These are phyloP conservation scores for Paracamarosporium sp. DNA, from an alignment of 2,329 filamentous ascomycete genomes.

Conservation along the genomic window DNA sequence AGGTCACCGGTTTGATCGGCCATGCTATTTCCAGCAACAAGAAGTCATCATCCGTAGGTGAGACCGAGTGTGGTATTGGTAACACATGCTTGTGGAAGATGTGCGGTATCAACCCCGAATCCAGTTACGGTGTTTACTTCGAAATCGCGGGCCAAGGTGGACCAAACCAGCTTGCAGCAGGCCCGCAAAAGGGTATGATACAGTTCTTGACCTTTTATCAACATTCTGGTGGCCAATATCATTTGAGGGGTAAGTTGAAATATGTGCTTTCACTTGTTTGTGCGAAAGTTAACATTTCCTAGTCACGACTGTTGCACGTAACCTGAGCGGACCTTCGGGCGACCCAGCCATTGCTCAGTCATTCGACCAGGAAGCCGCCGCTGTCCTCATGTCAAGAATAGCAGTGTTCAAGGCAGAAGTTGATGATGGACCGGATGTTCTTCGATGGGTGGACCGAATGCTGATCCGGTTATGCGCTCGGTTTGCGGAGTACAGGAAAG, in stretches of 20 bases:
- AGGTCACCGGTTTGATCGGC: constrained; percentile 95
- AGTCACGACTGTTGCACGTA: constrained; percentile 91
- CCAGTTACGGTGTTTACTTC: constrained; percentile 96
- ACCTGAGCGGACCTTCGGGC: constrained; percentile 89
- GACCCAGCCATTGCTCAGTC: constrained; percentile 95
- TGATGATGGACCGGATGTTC: constrained; percentile 96
- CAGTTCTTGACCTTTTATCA: constrained; percentile 99
- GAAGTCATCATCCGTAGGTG: constrained; percentile 94
- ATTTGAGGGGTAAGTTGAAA: constrained; percentile 66
- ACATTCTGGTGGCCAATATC: constrained; percentile 94
- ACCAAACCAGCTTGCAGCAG: constrained; percentile 81
- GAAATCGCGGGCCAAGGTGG: constrained; percentile 95
- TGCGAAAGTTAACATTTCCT: constrained; percentile 16
- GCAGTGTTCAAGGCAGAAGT: constrained; percentile 99
- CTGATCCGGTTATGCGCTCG: constrained; percentile 94
- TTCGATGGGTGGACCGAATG: constrained; percentile 98
- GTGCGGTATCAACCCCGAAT: constrained; percentile 93
- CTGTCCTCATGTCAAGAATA: constrained; percentile 98
- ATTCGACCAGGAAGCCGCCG: constrained; percentile 97
- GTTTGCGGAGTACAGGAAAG: constrained; percentile 97
- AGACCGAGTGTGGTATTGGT: constrained; percentile 97
- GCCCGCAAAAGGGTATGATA: constrained; percentile 91
- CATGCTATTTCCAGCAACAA: constrained; percentile 98
- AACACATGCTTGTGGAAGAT: constrained; percentile 99
- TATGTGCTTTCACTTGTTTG: not conserved